phyloP scores from a whole-genome alignment of 257 asterid genomes.

The Dorcoceras hygrometricum region DNA sequence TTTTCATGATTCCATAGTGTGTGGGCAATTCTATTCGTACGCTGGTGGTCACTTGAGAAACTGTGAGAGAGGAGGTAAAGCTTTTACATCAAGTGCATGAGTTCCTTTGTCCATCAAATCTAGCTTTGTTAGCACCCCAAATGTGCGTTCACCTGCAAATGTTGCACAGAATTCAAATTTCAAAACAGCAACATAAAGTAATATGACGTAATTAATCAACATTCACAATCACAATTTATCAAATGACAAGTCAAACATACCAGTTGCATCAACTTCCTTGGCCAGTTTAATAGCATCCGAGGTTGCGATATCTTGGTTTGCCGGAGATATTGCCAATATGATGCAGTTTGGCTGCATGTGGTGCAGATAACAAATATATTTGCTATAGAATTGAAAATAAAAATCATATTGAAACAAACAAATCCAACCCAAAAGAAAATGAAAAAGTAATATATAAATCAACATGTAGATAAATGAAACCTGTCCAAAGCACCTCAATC shows the following conservation, averaged over 20 bases:
- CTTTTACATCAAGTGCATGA: slow-evolving; percentile 73
- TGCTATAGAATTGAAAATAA: not conserved
- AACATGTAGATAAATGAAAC: not conserved
- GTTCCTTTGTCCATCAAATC: slow-evolving; percentile 98
- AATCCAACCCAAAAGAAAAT: slow-evolving; percentile 6
- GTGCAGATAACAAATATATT: not conserved
- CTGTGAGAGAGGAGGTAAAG: slow-evolving; percentile 21
- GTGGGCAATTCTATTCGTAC: not conserved
- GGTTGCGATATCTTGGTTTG: slow-evolving; percentile 96
- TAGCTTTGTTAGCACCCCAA: slow-evolving; percentile 92
- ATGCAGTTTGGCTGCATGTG: slow-evolving; percentile 74
- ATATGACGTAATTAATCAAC: slow-evolving; percentile 7
- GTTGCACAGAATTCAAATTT: slow-evolving; percentile 22
- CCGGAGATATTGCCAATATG: slow-evolving; percentile 90
- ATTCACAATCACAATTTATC: slow-evolving; percentile 11
- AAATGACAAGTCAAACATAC: slow-evolving; percentile 31
- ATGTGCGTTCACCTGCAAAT: slow-evolving; percentile 85
- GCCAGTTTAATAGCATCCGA: slow-evolving; percentile 94
- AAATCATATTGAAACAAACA: not conserved
- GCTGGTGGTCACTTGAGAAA: not conserved
- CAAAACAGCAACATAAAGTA: slow-evolving; percentile 21
- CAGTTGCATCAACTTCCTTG: slow-evolving; percentile 86
- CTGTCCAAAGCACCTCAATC: not conserved
- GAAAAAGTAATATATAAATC: not conserved
- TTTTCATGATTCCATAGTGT: not conserved